Base-by-base conservation (phyloP, 2,329 filamentous ascomycete species). In the Colletotrichum abscissum region DNA sequence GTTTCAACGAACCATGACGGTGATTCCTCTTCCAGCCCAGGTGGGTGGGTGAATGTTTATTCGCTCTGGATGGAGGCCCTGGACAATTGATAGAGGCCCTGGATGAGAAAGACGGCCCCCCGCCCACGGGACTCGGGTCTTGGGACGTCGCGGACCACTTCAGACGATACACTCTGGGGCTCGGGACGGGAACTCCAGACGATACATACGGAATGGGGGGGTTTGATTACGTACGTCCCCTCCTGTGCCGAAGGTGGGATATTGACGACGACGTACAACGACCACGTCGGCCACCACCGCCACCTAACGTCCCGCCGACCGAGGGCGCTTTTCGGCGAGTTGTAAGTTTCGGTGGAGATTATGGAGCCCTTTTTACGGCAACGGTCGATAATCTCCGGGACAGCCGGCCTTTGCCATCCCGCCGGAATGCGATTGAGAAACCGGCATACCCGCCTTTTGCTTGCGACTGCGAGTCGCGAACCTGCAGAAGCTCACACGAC, bases 141-240 rank as follows among this genome's bases (percentile, higher is more conserved):
- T 62, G 42, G 58, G 42, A 69, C 70, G 66, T 69, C 66, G 67
- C 70, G 70, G 26, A 72, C 55, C n/a, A 60, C 59, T 59, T 69
- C 66, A 64, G 70, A 69, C 70, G 70, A 69, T 69, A 64, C 70
- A 59, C 54, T 28, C 42, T n/a, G 63, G 35, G 33, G 54, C 30
- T 63, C 54, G 65, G 69, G 65, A 60, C 59, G 59, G 54, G 54
- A 59, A 46, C 33, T 38, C 59, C 59, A 60, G 46, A 69, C 70
- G 55, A 55, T 26, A 56, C 52, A 30, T 14, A n/a, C n/a, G 52
- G 35, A 35, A 7, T n/a, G 19, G 56, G 42, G 19, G 14, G 49
- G 30, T 6, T 38, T 26, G 54, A 69, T 58, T 59, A 55, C 60
- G 59, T 64, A 52, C 33, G 65, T 33, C n/a, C 59, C 52, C 26